phyloP scores from a whole-genome alignment of 2,329 filamentous ascomycete species.

The Chaetomiaceae sp. region DNA sequence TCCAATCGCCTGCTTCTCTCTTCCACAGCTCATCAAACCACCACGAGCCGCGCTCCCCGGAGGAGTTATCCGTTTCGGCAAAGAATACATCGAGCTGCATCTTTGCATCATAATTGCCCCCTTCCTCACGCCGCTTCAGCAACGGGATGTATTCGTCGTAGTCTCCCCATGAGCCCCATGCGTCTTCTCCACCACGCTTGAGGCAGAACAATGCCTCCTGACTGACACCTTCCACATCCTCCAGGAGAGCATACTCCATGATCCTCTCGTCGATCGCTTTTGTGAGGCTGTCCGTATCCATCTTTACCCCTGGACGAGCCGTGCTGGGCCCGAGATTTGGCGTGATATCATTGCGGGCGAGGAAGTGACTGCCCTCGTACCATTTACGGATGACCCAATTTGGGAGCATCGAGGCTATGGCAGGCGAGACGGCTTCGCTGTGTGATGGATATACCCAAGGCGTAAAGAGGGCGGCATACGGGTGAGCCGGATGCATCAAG shows the following conservation, averaged over 20 bases:
- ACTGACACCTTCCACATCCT: neutral
- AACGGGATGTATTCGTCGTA: neutral
- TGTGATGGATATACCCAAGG: neutral
- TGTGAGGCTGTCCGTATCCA: neutral
- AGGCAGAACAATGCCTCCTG: slow-evolving; percentile 5
- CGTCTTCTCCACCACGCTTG: neutral
- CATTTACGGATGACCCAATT: neutral
- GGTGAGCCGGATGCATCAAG: neutral
- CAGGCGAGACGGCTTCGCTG: neutral
- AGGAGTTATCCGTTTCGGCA: neutral
- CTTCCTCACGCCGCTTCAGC: neutral
- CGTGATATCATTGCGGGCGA: neutral
- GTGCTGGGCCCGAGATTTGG: neutral
- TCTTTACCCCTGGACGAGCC: neutral
- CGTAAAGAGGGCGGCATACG: neutral
- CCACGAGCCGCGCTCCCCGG: neutral
- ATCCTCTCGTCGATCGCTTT: slow-evolving; percentile 3
- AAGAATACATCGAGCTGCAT: neutral
- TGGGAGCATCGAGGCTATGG: neutral
- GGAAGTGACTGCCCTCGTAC: neutral
- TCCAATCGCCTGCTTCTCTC: too few species aligned
- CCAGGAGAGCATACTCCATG: neutral
- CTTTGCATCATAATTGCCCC: neutral
- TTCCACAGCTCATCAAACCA: too few species aligned
- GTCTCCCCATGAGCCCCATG: neutral